Evolutionary conservation across 257 asterid genomes (phyloP).

Genomic region (Striga asiatica): DNA sequence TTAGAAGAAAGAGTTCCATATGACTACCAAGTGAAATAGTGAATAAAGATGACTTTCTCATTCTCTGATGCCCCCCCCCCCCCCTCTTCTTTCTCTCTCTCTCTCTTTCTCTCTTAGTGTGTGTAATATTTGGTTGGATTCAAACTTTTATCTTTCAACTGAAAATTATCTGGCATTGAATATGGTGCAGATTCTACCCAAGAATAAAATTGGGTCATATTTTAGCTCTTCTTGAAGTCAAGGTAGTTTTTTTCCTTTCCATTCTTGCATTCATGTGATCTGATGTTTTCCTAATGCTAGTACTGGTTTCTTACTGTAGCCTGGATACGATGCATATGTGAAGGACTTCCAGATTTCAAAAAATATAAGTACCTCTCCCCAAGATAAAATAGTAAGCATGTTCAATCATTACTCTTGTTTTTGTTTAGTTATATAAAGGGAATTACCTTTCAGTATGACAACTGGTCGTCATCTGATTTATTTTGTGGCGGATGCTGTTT

Average conservation of each 20-base stretch:
- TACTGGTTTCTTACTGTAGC: conserved; percentile 37
- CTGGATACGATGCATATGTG: conserved; percentile 75
- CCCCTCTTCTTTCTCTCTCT: too few species aligned
- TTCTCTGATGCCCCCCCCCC: neutral
- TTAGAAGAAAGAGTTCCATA: neutral
- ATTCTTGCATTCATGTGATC: conserved; percentile 11
- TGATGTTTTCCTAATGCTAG: conserved; percentile 16
- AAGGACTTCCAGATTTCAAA: conserved; percentile 64
- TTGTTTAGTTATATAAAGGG: conserved; percentile 11
- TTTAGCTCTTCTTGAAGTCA: conserved; percentile 46
- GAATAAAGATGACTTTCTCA: neutral
- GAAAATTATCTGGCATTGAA: conserved; percentile 14
- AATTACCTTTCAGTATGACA: conserved; percentile 6
- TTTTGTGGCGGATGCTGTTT: conserved; percentile 4
- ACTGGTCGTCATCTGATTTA: neutral
- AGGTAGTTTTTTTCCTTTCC: conserved; percentile 36
- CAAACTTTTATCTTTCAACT: conserved; percentile 18
- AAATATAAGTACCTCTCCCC: conserved; percentile 32
- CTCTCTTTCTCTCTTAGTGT: too few species aligned
- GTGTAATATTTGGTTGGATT: conserved; percentile 6
- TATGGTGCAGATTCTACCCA: conserved; percentile 65
- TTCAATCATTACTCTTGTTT: conserved; percentile 12
- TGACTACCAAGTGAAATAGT: neutral
- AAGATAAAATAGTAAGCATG: conserved; percentile 56
- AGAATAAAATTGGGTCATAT: conserved; percentile 61